Percentiles rank a stretch among this genome's conserved stretches.
Evolutionary conservation across 495 filamentous ascomycete genomes (phyloP).

Genomic region (Neurospora sp.): DNA sequence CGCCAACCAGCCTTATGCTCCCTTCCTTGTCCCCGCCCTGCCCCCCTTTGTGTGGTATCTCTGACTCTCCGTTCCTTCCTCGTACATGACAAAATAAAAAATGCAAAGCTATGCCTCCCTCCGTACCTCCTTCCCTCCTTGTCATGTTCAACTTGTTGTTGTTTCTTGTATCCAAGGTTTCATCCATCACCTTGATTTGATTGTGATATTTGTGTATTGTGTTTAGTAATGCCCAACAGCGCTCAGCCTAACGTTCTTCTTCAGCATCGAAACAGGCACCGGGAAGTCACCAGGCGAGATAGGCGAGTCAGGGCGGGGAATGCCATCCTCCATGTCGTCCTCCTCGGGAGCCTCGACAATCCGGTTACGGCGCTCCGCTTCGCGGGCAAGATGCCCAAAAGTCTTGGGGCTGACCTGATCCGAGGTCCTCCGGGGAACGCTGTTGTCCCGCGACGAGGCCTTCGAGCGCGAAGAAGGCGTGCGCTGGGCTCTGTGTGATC

Average conservation of each 20-base stretch:
- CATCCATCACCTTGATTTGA: neutral
- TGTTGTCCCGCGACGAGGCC: slow-evolving; percentile 4
- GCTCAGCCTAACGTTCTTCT: slow-evolving; percentile 37
- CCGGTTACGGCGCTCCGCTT: slow-evolving; percentile 7
- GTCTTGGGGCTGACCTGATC: slow-evolving; percentile 7
- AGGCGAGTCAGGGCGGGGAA: slow-evolving; percentile 29
- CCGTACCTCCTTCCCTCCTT: neutral
- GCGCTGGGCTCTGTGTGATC: slow-evolving; percentile 1
- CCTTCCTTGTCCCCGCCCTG: neutral
- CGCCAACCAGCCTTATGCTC: neutral
- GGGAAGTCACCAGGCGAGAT: slow-evolving; percentile 23
- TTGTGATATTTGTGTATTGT: slow-evolving; percentile 5
- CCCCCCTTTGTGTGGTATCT: neutral
- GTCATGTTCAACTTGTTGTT: neutral
- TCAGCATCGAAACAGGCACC: slow-evolving; percentile 22
- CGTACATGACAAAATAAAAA: neutral
- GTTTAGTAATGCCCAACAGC: slow-evolving; percentile 27
- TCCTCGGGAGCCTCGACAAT: slow-evolving; percentile 18
- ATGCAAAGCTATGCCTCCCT: slow-evolving; percentile 3
- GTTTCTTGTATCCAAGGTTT: neutral
- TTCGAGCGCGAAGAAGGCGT: neutral
- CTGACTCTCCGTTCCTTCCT: neutral
- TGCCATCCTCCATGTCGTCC: slow-evolving; percentile 8
- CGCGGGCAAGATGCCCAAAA: neutral
- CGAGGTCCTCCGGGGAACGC: neutral